These are phyloP conservation scores for Arthonia radiata DNA, from an alignment of 495 filamentous ascomycete genomes.

Conservation along the genomic window DNA sequence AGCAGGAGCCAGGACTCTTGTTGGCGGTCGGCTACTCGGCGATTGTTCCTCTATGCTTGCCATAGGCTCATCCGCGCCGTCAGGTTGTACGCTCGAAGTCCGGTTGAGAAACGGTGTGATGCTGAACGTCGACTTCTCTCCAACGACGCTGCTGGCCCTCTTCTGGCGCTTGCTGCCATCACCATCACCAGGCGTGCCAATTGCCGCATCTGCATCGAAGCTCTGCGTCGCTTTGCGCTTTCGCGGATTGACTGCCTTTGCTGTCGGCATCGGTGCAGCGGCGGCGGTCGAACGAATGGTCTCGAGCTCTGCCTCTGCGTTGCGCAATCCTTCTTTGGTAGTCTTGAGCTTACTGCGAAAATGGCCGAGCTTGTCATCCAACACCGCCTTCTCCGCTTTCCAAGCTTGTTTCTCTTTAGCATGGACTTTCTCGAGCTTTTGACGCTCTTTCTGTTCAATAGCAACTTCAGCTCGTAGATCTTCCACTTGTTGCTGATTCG, in stretches of 20 bases:
- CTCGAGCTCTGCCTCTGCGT: constrained; percentile 20
- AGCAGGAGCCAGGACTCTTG: constrained; percentile 9
- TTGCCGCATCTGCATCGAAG: constrained; percentile 24
- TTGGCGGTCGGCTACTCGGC: constrained; percentile 14
- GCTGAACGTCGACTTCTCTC: constrained; percentile 75
- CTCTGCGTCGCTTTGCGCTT: constrained; percentile 19
- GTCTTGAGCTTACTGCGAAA: constrained; percentile 39
- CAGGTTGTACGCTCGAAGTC: constrained; percentile 28
- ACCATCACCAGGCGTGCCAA: constrained; percentile 42
- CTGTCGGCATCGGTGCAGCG: constrained; percentile 10
- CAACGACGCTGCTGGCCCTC: constrained; percentile 29
- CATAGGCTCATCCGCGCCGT: constrained; percentile 3
- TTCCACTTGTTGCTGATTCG: constrained; percentile 9
- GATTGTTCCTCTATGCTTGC: constrained; percentile 5
- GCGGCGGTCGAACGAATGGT: constrained; percentile 19
- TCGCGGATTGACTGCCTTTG: constrained; percentile 18
- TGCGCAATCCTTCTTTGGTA: constrained; percentile 45
- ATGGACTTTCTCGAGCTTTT: constrained; percentile 14
- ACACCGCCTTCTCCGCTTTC: constrained; percentile 26
- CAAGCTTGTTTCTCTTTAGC: constrained; percentile 17
- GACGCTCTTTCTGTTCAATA: constrained; percentile 18
- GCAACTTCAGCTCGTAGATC: constrained; percentile 16
- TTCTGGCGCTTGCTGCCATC: constrained; percentile 19
- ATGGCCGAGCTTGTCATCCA: constrained; percentile 43
- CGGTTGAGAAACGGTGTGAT: constrained; percentile 83